These are phyloP conservation scores for Diaporthe vaccinii DNA, from an alignment of 2,329 filamentous ascomycete species.

Conservation along the genomic window DNA sequence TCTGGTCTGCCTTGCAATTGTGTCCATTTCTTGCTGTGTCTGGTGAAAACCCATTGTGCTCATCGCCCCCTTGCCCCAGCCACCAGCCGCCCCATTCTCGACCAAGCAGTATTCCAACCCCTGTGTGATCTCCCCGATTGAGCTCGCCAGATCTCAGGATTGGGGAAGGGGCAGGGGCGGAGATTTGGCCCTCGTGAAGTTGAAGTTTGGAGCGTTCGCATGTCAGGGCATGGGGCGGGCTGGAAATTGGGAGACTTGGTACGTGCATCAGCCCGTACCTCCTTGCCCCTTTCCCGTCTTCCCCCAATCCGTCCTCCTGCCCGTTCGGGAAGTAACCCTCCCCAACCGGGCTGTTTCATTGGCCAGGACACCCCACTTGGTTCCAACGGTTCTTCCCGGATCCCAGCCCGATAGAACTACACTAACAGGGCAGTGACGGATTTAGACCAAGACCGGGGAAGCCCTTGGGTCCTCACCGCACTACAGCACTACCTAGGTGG, in stretches of 20 bases:
- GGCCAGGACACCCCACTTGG: conserved; percentile 13
- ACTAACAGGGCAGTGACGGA: conserved; percentile 18
- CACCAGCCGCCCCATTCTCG: conserved; percentile 1
- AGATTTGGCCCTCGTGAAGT: conserved; percentile 36
- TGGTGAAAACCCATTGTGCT: neutral
- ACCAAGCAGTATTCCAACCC: neutral
- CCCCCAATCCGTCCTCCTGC: conserved; percentile 16
- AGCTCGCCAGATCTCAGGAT: conserved; percentile 25
- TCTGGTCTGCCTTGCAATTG: neutral
- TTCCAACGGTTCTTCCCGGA: conserved; percentile 6
- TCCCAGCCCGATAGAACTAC: conserved; percentile 12
- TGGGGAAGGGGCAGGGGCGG: conserved; percentile 19
- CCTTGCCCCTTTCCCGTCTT: neutral
- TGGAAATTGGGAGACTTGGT: conserved; percentile 27
- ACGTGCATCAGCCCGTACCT: neutral
- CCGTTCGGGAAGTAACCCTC: conserved; percentile 27
- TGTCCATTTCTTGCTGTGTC: neutral
- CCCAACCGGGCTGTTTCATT: conserved; percentile 8
- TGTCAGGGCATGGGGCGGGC: conserved; percentile 17
- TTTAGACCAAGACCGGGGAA: conserved; percentile 27
- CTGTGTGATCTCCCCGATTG: conserved; percentile 19
- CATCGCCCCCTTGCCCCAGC: conserved; percentile 7
- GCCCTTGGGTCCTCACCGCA: neutral
- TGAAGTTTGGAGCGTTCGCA: conserved; percentile 7
- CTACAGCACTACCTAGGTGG: neutral